These are phyloP conservation scores for Amesomyces nigricolor DNA, from an alignment of 2,329 filamentous ascomycete species.

Conservation along the genomic window DNA sequence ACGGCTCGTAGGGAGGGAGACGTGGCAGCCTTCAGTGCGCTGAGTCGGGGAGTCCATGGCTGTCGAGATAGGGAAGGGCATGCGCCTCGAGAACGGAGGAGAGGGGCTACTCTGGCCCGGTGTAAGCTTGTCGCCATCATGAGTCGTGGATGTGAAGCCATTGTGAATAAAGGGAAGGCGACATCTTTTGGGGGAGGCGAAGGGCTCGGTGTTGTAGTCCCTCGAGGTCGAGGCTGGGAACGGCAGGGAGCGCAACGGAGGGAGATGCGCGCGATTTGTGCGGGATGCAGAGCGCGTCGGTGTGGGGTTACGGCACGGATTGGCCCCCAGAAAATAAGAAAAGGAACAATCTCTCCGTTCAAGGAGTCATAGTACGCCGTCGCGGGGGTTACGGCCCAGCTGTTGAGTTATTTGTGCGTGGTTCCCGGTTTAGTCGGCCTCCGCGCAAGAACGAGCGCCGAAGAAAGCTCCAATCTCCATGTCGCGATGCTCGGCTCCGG, in stretches of 20 bases:
- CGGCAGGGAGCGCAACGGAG: not conserved
- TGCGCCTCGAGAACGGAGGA: slow-evolving; percentile 6
- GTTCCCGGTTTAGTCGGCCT: not conserved
- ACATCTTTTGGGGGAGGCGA: slow-evolving; percentile 12
- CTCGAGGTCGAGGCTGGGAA: not conserved
- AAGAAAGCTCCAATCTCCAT: not conserved
- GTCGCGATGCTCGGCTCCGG: slow-evolving; percentile 2
- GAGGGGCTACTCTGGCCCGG: slow-evolving; percentile 7
- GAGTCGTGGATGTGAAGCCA: slow-evolving; percentile 23
- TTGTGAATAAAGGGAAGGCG: slow-evolving; percentile 2
- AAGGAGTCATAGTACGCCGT: not conserved
- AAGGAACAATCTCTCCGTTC: not conserved
- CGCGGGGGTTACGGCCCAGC: not conserved
- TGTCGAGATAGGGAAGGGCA: slow-evolving; percentile 10
- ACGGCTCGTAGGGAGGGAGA: slow-evolving; percentile 13
- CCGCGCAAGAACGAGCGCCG: slow-evolving; percentile 9
- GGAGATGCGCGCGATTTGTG: slow-evolving; percentile 10
- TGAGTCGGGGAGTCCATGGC: slow-evolving; percentile 12
- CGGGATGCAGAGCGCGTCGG: not conserved
- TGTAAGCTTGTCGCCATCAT: slow-evolving; percentile 23
- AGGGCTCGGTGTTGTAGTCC: not conserved
- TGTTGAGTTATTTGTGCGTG: not conserved
- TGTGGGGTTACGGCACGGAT: not conserved
- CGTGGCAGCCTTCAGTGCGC: not conserved
- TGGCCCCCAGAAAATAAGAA: not conserved